Base-by-base conservation (phyloP, 352 stramenopile genomes). In the Globisporangium cylindrosporum region DNA sequence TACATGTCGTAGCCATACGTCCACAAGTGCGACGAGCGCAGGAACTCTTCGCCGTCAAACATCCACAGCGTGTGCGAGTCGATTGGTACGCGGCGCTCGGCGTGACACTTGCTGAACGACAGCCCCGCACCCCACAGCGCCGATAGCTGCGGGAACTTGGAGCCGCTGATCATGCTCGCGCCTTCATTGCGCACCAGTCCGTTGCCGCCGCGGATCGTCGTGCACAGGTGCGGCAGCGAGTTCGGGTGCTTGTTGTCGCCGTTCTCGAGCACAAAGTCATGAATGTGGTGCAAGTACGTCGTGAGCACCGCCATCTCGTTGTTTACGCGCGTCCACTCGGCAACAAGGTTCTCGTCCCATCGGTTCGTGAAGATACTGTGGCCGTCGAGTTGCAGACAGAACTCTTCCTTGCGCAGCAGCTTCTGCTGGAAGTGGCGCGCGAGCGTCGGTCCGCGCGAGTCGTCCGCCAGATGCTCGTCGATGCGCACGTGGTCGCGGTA, bases 351-450 rank as follows among this genome's bases (percentile, higher is more conserved):
- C 24, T 88, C 73, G 64, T 95, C 88, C 88, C 88, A 95, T 8
- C 79, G 68, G 71, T 93, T 94, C 25, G 88, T 94, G 62, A 95
- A 95, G 70, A 95, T 90, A 48, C 81, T 92, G 75, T 95, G 88
- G 4, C 84, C 84, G 41, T 95, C 88, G 5, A 95, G 74, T 64
- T 94, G 86, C 29, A 95, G 80, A 72, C 88, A 95, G 54, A 95
- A 95, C 64, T 93, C 88, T 51, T 95, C 82, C 49, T 90, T 61
- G 36, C 73, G 67, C 2, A 95, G 68, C 5, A 95, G 79, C 61
- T 93, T 85, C 62, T 95, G 88, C 70, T 95, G 88, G 59, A 86
- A 84, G 73, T 91, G 75, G n/a, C 88, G 84, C 57, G 88, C 88
- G 8, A 92, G 74, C 59, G 88, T 95, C 18, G 86, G 86, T 4